Base-by-base conservation (phyloP, 1,284 basidiomycete genomes). In the Taiwanofungus camphoratus region DNA sequence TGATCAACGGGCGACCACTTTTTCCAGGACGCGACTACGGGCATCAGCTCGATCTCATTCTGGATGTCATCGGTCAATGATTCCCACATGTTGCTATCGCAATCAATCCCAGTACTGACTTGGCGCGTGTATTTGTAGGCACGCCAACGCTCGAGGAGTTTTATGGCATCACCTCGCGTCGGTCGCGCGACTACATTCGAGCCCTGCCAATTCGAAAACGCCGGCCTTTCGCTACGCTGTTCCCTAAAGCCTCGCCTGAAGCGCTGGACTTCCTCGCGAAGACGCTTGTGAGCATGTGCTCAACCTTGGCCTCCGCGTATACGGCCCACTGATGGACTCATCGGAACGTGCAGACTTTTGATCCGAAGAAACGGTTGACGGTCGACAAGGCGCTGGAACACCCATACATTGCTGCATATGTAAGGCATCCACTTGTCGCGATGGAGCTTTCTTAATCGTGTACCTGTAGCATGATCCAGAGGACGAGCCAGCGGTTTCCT, bases 21-120 rank as follows among this genome's bases (percentile, higher is more conserved):
- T 93, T 94, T 71, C 91, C 90, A 0, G 90, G 90, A 4, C 77
- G 87, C 27, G 91, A 93, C 67, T 93, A 88, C 64, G 84, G 89
- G 56, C 84, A 92, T 61, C 91, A 93, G 58, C 77, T 93, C 18
- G 77, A 82, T 36, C 73, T 92, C 47, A 92, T 92, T 56, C 74
- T 93, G 40, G 87, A 92, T 58, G 83, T 92, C n/a, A 81, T 92
- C 44, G 91, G 87, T 60, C 41, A 41, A 45, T 39, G 5, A 46
- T 42, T 37, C 21, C 26, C 8, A 8, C 26, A 7, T 13, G 26
- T 27, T 15, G 23, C 36, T 9, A 8, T 11, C 35, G 35, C n/a
- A 22, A 18, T 39, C 40, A 20, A 35, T 36, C 33, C n/a, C 19
- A 31, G 21, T 27, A 24, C 23, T 45, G 20, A 29, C 12, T 20